phyloP scores from a whole-genome alignment of 2,329 filamentous ascomycete species.

The Arthrobotrys musiformis region DNA sequence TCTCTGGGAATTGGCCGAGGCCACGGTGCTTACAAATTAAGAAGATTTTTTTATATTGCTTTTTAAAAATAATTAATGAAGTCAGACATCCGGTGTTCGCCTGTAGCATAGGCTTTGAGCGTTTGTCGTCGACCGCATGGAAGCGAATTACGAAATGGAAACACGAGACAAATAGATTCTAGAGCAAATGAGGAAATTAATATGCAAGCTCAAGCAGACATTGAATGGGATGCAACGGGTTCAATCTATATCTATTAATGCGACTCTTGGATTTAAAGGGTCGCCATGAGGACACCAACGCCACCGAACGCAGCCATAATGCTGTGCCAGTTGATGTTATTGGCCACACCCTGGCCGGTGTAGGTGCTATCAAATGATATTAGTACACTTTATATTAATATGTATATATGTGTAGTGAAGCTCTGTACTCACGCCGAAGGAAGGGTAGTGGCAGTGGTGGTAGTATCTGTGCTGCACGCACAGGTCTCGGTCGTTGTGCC shows the following conservation, averaged over 20 bases:
- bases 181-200: too few relatives aligned
- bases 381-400: background rate
- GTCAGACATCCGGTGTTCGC: background rate
- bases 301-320: conserved; percentile 33
- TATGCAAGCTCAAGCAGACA: background rate
- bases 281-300: conserved; percentile 27
- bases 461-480: conserved; percentile 24
- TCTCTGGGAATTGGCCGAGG: background rate
- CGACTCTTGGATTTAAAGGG: conserved; percentile 1
- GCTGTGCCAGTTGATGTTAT: conserved; percentile 33
- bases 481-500: conserved; percentile 39
- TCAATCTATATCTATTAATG: too few relatives aligned
- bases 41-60: background rate
- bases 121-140: background rate
- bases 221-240: background rate
- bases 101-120: background rate
- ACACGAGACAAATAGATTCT: background rate
- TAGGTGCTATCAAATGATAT: conserved; percentile 18
- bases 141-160: background rate
- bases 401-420: background rate
- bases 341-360: conserved; percentile 19
- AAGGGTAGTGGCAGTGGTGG: conserved; percentile 1
- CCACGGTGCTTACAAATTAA: conserved; percentile 3
- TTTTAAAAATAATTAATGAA: background rate
- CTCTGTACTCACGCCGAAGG: conserved; percentile 31